A percentile compares a stretch with the other conserved stretches of the same genome.
phyloP scores from a whole-genome alignment of 2,329 filamentous ascomycete species.

The Aaosphaeria arxii region DNA sequence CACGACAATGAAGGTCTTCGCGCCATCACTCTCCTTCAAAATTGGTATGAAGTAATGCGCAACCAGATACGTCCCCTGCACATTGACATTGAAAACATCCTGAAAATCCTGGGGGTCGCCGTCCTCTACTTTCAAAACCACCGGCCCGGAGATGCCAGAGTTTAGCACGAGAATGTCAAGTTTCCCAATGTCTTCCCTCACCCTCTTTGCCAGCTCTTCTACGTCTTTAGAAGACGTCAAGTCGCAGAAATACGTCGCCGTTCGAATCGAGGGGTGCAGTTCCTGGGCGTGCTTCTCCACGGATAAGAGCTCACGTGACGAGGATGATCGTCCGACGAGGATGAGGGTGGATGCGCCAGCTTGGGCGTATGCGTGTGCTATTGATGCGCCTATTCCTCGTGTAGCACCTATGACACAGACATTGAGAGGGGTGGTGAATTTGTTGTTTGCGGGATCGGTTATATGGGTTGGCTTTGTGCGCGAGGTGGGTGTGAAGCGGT shows the following conservation, averaged over 20 bases:
- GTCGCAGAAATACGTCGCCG: conserved; percentile 18
- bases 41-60: conserved; percentile 35
- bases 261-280: conserved; percentile 5
- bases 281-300: conserved; percentile 11
- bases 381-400: conserved; percentile 28
- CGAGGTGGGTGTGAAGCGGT: conserved; percentile 11
- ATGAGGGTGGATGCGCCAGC: conserved; percentile 21
- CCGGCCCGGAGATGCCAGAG: conserved; percentile 35
- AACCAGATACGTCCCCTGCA: conserved; percentile 36
- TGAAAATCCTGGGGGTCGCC: conserved; percentile 32
- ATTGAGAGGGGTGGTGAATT: conserved; percentile 15
- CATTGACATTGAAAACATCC: conserved; percentile 37
- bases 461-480: conserved; percentile 10
- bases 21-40: conserved; percentile 13
- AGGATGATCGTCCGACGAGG: conserved; percentile 23
- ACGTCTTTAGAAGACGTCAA: conserved; percentile 26
- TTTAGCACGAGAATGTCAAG: conserved; percentile 40
- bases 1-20: conserved; percentile 23
- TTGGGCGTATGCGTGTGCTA: conserved; percentile 26
- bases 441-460: conserved; percentile 15
- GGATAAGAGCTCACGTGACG: conserved; percentile 7
- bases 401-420: conserved; percentile 34
- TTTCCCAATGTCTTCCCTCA: conserved; percentile 19
- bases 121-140: conserved; percentile 31
- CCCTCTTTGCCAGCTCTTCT: conserved; percentile 11